Evolutionary conservation across 2,329 filamentous ascomycete species (phyloP), one percentile per base, ranked within the genome.

Genomic region (Tolypocladium amazonense): DNA sequence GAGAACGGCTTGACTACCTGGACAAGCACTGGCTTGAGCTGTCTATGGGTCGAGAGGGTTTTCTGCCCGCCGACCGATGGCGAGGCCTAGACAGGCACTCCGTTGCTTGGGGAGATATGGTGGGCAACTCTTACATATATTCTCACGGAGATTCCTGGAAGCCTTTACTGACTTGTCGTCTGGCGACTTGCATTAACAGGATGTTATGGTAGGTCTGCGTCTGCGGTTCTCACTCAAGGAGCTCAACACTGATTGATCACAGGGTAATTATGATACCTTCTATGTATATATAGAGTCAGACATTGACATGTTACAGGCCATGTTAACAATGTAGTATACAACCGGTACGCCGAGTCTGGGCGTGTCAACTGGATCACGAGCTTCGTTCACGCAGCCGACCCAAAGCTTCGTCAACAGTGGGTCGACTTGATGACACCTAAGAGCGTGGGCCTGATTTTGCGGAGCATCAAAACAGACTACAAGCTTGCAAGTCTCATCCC

Each of bases 41-140:
- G 60, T 74, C 89, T 37, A 88, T 87, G 0, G 89, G 89, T 0
- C 85, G 85, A 60, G 88, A 93, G 67, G 90, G 90, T 0, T 95
- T 86, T 70, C 72, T 94, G 63, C 89, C 86, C 0, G 81, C 78
- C 14, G 60, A 61, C 50, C 77, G 80, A 61, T 79, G 82, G 65
- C 78, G 84, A 57, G 83, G 89, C 0, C 69, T 93, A 39, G 83
- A 84, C 63, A 77, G 80, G 58, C 86, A 90, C 61, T 79, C 81
- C 64, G 87, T 95, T 30, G 85, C 84, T 0, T 95, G 90, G 90
- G 92, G 91, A 37, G 91, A 96, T 71, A 90, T 92, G 88, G 89
- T 90, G 75, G 73, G 76, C 65, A 71, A 5, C 23, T 7, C 14
- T 12, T 18, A n/a, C n/a, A 33, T n/a, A 8, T 20, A 7, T 14